phyloP scores from a whole-genome alignment of 23 red algal species.

The Agarophyton chilense region DNA sequence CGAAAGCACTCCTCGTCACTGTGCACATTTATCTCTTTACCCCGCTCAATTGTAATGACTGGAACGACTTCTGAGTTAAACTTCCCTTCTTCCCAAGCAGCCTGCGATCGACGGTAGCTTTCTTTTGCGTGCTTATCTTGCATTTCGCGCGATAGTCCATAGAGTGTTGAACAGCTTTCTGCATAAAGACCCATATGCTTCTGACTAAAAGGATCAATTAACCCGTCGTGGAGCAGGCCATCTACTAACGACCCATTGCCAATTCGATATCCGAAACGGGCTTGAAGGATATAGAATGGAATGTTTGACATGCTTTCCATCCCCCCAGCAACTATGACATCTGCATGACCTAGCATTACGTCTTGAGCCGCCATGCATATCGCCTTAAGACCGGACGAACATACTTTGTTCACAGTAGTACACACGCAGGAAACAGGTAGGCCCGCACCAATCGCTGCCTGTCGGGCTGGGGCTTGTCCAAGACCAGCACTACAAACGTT shows the following conservation, averaged over 20 bases:
- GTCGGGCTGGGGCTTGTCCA: slow-evolving; percentile 93
- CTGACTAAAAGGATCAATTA: slow-evolving; percentile 64
- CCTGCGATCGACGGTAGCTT: slow-evolving; percentile 69
- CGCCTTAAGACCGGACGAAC: slow-evolving; percentile 83
- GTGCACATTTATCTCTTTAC: slow-evolving; percentile 25
- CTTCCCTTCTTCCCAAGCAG: slow-evolving; percentile 51
- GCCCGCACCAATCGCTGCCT: slow-evolving; percentile 72
- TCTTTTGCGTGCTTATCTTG: slow-evolving; percentile 85
- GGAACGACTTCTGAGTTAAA: slow-evolving; percentile 82
- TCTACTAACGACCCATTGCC: slow-evolving; percentile 76
- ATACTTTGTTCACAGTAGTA: slow-evolving; percentile 99
- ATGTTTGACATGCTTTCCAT: slow-evolving; percentile 91
- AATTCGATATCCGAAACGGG: slow-evolving; percentile 69
- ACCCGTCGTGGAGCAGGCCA: slow-evolving; percentile 79
- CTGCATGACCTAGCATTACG: slow-evolving; percentile 78
- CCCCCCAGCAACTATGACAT: slow-evolving; percentile 84
- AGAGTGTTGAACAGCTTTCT: slow-evolving; percentile 54
- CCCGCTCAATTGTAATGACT: slow-evolving; percentile 34
- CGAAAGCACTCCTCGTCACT: slow-evolving; percentile 80
- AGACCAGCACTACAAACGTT: slow-evolving; percentile 81
- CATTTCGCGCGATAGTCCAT: slow-evolving; percentile 73
- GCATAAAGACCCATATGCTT: slow-evolving; percentile 79
- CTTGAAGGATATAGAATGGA: slow-evolving; percentile 79
- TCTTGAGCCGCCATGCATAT: slow-evolving; percentile 75
- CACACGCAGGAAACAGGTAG: slow-evolving; percentile 78